Conservation (phyloP, 768 basidiomycete genomes). For the Mycena crocata region DNA sequence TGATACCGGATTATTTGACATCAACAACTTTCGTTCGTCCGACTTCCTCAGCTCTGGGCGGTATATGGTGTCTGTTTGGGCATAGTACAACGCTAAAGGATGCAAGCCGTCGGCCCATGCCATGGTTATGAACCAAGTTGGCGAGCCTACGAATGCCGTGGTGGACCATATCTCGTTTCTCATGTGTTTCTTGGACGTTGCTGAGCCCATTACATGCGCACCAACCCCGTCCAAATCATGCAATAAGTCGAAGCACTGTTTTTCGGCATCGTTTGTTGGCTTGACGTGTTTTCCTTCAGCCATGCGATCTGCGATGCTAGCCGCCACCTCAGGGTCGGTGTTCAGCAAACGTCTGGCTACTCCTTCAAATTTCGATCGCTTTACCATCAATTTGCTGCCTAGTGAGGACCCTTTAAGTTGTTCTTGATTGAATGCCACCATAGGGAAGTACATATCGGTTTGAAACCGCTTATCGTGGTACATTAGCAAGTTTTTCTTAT, state of each 20-base stretch:
- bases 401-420: constrained; percentile 47
- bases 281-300: constrained; percentile 39
- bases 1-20: constrained; percentile 27
- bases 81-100: constrained; percentile 46
- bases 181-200: too few relatives aligned
- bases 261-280: too few relatives aligned
- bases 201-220: constrained; percentile 44
- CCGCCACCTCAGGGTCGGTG: constrained; percentile 39
- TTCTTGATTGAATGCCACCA: constrained; percentile 53
- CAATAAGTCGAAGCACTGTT: constrained; percentile 47
- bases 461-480: constrained; percentile 47
- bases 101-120: constrained; percentile 46
- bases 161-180: constrained; percentile 47
- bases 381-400: constrained; percentile 43
- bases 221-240: constrained; percentile 48
- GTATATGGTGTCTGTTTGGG: constrained; percentile 38
- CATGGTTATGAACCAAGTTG: constrained; percentile 49
- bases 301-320: constrained; percentile 34
- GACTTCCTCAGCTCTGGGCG: constrained; percentile 20
- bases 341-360: constrained; percentile 37
- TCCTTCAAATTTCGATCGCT: constrained; percentile 39
- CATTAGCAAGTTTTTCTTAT: constrained; percentile 43
- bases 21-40: neutral
- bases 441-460: constrained; percentile 40
- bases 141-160: constrained; percentile 38